Evolutionary conservation across 2,329 filamentous ascomycete genomes (phyloP), one percentile per base, ranked within the genome.

Genomic region (Raffaelea deltoideospora): DNA sequence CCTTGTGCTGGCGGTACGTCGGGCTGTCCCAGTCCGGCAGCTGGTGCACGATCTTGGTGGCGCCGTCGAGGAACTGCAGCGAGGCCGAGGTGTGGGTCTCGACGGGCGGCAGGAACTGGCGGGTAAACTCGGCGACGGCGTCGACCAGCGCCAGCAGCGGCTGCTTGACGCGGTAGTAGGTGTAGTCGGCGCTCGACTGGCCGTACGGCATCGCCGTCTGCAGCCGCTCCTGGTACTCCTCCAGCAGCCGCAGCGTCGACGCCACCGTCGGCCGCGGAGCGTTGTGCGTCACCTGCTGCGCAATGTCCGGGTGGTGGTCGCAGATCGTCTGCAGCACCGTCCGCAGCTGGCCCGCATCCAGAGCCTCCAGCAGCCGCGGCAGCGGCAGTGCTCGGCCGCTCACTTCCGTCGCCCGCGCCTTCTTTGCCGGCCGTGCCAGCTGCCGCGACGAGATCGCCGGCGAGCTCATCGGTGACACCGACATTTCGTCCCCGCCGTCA

Each of bases 1-100:
- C 80, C 58, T 95, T 95, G 63, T 93, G 84, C 48, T 94, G 72
- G 46, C 87, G 87, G 60, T 95, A 81, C 43, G 84, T 76, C 41
- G 80, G 81, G 31, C 77, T 84, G 47, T 90, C 82, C 86, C 87
- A 98, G 50, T 93, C 74, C 3, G 90, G 90, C 31, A 98, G 67
- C 28, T 77, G 69, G 56, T 98, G 87, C 39, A 96, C 81, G 39
- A 96, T 74, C 45, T 88, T 77, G 23, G 90, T 98, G 41, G 82
- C 88, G 32, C 79, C 80, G 47, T 98, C 84, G 19, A 98, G 71
- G 52, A 87, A 98, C 49, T 78, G 76, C 33, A 98, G 67, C 2
- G 87, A 94, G 13, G 79, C 70, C 22, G 78, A 77, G n/a, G 82
- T 66, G 53, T 95, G 87, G 3, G 72, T 66, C 60, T 98, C 90